Evolutionary conservation across 495 filamentous ascomycete species (phyloP).

Genomic region (Oidiodendron maius): DNA sequence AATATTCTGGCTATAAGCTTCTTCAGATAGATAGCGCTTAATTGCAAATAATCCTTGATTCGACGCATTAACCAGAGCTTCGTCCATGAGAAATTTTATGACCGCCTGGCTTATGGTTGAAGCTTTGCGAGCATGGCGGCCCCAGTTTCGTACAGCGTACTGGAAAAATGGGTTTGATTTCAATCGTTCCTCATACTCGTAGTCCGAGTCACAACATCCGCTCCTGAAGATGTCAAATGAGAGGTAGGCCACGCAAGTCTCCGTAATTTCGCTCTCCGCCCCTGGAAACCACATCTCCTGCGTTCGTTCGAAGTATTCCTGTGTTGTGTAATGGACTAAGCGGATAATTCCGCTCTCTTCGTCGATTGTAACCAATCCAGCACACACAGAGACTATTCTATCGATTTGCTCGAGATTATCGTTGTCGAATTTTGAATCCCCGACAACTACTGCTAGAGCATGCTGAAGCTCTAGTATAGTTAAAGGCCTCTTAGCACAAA

Average conservation of each 20-base stretch:
- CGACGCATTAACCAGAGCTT: too few relatives aligned
- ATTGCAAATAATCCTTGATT: too few relatives aligned
- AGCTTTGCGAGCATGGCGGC: conserved; percentile 26
- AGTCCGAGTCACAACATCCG: conserved; percentile 3
- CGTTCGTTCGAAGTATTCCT: conserved; percentile 43
- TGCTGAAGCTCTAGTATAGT: conserved; percentile 4
- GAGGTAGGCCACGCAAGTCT: conserved; percentile 37
- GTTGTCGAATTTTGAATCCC: conserved; percentile 22
- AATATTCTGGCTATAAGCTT: conserved; percentile 12
- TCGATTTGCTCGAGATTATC: conserved; percentile 25
- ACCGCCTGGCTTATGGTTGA: too few relatives aligned
- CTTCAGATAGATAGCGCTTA: too few relatives aligned
- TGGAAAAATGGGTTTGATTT: conserved; percentile 1
- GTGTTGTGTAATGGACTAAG: conserved; percentile 49
- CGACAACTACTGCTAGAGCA: conserved; percentile 5
- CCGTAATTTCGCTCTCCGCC: conserved; percentile 28
- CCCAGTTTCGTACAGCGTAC: conserved; percentile 20
- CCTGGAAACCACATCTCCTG: conserved; percentile 27
- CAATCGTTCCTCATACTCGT: conserved; percentile 26
- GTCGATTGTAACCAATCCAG: conserved; percentile 44
- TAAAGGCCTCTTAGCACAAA: not conserved
- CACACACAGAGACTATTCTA: too few relatives aligned
- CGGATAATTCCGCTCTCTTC: conserved; percentile 37
- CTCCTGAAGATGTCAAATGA: conserved; percentile 12
- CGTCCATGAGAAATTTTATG: too few relatives aligned